Conservation (phyloP, 148 eudicot genomes). For the Persicaria tinctoria region DNA sequence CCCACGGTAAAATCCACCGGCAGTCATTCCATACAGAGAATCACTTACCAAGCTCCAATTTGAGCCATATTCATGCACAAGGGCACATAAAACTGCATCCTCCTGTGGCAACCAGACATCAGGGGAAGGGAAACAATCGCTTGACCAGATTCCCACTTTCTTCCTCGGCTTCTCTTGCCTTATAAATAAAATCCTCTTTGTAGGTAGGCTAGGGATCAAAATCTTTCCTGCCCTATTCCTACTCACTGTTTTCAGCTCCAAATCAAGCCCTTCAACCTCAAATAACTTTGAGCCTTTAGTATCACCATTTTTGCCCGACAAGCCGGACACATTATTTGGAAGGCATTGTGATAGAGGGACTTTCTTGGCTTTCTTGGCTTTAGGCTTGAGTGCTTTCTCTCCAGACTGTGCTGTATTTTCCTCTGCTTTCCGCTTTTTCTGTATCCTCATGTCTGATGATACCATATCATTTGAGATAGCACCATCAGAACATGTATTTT, state of each 20-base stretch:
- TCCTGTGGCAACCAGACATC: slow-evolving; percentile 85
- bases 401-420: slow-evolving; percentile 26
- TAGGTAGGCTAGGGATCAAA: slow-evolving; percentile 54
- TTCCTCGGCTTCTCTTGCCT: slow-evolving; percentile 72
- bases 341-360: slow-evolving; percentile 29
- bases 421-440: slow-evolving; percentile 69
- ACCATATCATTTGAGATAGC: slow-evolving; percentile 29
- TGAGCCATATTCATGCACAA: slow-evolving; percentile 87
- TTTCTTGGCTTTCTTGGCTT: slow-evolving; percentile 64
- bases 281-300: slow-evolving; percentile 34
- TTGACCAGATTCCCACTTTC: slow-evolving; percentile 73
- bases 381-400: slow-evolving; percentile 10
- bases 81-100: slow-evolving; percentile 85
- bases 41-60: slow-evolving; percentile 95
- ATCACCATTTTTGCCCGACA: slow-evolving; percentile 35
- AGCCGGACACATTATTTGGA: slow-evolving; percentile 26
- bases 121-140: slow-evolving; percentile 61
- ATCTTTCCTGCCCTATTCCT: slow-evolving; percentile 67
- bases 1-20: slow-evolving; percentile 86
- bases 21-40: slow-evolving; percentile 64
- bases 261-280: slow-evolving; percentile 40
- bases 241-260: slow-evolving; percentile 49
- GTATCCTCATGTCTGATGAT: slow-evolving; percentile 26
- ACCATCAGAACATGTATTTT: slow-evolving; percentile 33
- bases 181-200: slow-evolving; percentile 61